Conservation (phyloP, 331 rosid species). For the Quercus tomentella region DNA sequence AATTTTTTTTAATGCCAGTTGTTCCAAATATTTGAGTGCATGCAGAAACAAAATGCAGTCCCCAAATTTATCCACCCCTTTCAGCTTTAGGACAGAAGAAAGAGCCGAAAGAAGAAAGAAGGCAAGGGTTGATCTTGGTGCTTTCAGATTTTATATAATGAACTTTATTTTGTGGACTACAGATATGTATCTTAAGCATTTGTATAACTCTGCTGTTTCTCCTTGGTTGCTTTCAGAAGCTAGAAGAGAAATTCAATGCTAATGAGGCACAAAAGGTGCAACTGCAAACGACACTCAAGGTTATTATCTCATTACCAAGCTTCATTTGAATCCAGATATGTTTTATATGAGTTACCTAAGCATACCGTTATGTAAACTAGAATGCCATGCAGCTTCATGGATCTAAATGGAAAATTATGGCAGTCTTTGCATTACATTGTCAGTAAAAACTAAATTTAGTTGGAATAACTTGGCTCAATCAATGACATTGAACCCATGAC, state of each 20-base stretch:
- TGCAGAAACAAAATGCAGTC: slow-evolving; percentile 69
- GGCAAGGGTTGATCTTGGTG: slow-evolving; percentile 40
- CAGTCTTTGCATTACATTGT: no score
- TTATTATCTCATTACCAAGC: slow-evolving; percentile 3
- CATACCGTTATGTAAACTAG: not conserved
- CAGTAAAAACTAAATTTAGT: not conserved
- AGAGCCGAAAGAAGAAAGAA: slow-evolving; percentile 85
- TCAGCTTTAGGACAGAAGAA: slow-evolving; percentile 85
- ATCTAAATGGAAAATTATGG: no score
- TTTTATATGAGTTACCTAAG: not conserved
- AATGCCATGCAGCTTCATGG: not conserved
- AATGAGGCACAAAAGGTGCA: slow-evolving; percentile 57
- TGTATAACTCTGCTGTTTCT: not conserved
- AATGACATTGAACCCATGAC: not conserved
- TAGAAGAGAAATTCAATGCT: slow-evolving; percentile 87
- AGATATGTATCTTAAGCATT: not conserved
- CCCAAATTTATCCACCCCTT: slow-evolving; percentile 67
- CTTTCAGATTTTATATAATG: not conserved
- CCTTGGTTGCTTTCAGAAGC: slow-evolving; percentile 53
- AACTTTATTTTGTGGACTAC: slow-evolving; percentile 4
- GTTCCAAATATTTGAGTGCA: slow-evolving; percentile 41
- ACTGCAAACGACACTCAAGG: slow-evolving; percentile 69
- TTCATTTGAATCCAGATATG: not conserved
- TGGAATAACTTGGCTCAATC: not conserved
- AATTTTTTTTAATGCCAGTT: slow-evolving; percentile 22